phyloP scores from a whole-genome alignment of 306 rosid species.

The Carpinus viminea region DNA sequence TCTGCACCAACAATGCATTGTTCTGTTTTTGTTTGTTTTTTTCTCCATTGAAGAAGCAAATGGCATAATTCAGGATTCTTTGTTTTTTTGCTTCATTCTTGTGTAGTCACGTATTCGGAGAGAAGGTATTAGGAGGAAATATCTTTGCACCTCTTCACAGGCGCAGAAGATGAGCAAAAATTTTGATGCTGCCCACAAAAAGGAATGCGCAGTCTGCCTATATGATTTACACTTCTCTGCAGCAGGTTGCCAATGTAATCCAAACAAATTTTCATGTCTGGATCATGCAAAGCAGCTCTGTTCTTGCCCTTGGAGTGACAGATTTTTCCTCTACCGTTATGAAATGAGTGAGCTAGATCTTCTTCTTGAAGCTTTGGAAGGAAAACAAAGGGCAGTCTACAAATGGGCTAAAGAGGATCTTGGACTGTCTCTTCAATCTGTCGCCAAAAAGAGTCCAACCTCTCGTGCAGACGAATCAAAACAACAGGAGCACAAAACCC shows the following conservation, averaged over 20 bases:
- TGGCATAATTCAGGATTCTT: slow-evolving; percentile 10
- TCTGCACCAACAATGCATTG: neutral
- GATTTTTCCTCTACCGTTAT: slow-evolving; percentile 54
- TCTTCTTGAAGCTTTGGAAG: slow-evolving; percentile 81
- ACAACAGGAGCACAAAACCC: slow-evolving; percentile 23
- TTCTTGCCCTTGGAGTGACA: slow-evolving; percentile 69
- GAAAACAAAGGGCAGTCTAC: slow-evolving; percentile 57
- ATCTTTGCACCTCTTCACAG: slow-evolving; percentile 49
- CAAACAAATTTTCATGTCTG: slow-evolving; percentile 68
- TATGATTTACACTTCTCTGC: slow-evolving; percentile 77
- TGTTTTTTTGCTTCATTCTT: slow-evolving; percentile 10
- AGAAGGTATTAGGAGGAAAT: slow-evolving; percentile 63
- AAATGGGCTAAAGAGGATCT: slow-evolving; percentile 75
- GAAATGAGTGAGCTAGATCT: slow-evolving; percentile 57
- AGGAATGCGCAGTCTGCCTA: slow-evolving; percentile 76
- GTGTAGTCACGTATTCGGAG: slow-evolving; percentile 60
- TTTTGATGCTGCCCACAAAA: slow-evolving; percentile 50
- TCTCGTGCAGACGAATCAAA: slow-evolving; percentile 2
- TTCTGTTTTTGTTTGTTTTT: neutral
- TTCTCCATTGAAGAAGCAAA: slow-evolving; percentile 10
- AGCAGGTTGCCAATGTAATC: slow-evolving; percentile 65
- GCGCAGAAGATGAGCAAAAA: slow-evolving; percentile 46
- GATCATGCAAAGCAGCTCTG: slow-evolving; percentile 78
- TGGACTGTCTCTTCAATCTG: slow-evolving; percentile 47
- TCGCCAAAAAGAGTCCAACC: slow-evolving; percentile 32